Base-by-base conservation (phyloP, 257 asterid species). In the Perilla frutescens region DNA sequence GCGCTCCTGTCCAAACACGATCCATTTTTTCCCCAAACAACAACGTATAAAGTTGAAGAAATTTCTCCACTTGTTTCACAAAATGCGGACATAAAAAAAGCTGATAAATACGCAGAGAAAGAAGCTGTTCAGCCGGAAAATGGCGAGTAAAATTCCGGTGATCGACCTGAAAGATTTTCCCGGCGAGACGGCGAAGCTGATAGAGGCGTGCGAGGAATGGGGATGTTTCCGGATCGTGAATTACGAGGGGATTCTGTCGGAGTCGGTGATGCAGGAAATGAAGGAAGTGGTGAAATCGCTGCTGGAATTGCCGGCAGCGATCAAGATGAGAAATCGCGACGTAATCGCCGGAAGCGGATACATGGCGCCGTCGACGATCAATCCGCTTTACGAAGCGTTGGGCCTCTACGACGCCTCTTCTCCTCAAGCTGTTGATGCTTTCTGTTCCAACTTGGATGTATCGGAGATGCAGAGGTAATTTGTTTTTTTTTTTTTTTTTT, bases 381-480 rank as follows among this genome's bases (percentile, higher is more conserved):
- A 86, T 68, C 97, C 96, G 4, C 85, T 86, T 15, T 89, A 86
- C 62, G 92, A 91, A 58, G 85, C 92, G 0, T 68, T 91, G 32
- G 96, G 96, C 9, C 90, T 91, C 5, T 86, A 86, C 69, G 92
- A 91, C 14, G 70, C 81, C 72, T 79, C 86, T 0, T 82, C 85
- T 7, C 37, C 75, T 12, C 69, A 76, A 41, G 92, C 81, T 45
- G 82, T 88, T 32, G 77, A 82, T 48, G 80, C 56, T 10, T 89
- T 91, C 50, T 89, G 88, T 70, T 37, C 86, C 55, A 61, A 75
- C 32, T 68, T 91, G 62, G 82, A 77, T 32, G 87, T 88, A 3
- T 73, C 91, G 40, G 76, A 89, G 36, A 79, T 72, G 0, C 95
- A 88, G 54, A 88, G 96, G 96, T 88, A 36, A 53, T 29, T 10